A percentile compares a stretch with the other conserved stretches of the same genome.
phyloP scores from a whole-genome alignment of 352 stramenopile species.

The Pythium rishiriense region DNA sequence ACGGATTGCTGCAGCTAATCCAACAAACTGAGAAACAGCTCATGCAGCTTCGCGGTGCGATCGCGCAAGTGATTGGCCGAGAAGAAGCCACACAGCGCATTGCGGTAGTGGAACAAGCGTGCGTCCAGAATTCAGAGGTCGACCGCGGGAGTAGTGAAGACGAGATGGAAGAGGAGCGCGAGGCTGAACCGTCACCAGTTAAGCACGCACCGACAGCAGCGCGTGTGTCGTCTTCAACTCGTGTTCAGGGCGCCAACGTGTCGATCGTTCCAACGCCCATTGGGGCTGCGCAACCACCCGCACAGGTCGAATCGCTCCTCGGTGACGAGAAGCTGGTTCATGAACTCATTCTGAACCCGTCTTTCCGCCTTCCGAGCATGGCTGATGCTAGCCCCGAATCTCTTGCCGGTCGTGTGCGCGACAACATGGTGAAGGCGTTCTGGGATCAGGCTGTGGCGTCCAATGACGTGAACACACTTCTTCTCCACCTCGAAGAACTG shows the following conservation, averaged over 20 bases:
- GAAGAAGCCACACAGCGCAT: slow-evolving; percentile 40
- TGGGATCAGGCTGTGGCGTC: slow-evolving; percentile 59
- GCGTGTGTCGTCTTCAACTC: neutral
- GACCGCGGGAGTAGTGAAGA: slow-evolving; percentile 9
- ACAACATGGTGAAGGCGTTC: slow-evolving; percentile 64
- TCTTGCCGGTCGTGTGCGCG: slow-evolving; percentile 41
- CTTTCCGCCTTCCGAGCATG: slow-evolving; percentile 40
- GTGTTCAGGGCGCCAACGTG: neutral
- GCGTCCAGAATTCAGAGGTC: neutral
- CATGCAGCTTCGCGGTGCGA: slow-evolving; percentile 45
- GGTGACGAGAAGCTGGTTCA: slow-evolving; percentile 63
- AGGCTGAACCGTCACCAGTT: slow-evolving; percentile 24
- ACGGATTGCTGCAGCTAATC: slow-evolving; percentile 56
- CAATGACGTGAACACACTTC: slow-evolving; percentile 49
- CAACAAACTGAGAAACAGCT: slow-evolving; percentile 66
- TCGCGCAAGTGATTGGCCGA: slow-evolving; percentile 59
- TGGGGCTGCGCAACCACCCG: slow-evolving; percentile 10
- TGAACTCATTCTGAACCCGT: slow-evolving; percentile 72
- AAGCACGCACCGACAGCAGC: neutral
- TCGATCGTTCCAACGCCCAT: neutral
- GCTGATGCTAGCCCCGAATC: slow-evolving; percentile 16
- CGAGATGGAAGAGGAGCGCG: slow-evolving; percentile 25
- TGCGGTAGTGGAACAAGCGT: slow-evolving; percentile 30
- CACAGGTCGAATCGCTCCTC: slow-evolving; percentile 48
- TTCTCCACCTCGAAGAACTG: slow-evolving; percentile 57